Evolutionary conservation across 768 basidiomycete genomes (phyloP), one percentile per base, ranked within the genome.

Genomic region (Solioccasus polychromus): DNA sequence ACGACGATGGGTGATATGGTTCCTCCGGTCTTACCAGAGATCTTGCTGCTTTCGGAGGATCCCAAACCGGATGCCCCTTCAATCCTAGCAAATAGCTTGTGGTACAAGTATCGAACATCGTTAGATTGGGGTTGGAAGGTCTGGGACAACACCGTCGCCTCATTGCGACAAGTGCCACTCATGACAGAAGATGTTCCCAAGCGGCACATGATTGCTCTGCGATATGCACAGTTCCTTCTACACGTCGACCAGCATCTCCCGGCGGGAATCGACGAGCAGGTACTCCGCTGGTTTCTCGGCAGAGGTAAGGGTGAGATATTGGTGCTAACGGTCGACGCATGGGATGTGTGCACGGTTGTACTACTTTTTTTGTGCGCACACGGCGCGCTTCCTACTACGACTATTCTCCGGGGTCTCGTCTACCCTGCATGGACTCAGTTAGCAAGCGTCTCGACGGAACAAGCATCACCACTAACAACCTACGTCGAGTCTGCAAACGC

Each of bases 141-240:
- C 17, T 91, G 88, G 88, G 87, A 90, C 59, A 90, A 87, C 55
- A 80, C 83, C 1, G 73, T 92, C 35, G 79, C 85, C 6, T 83
- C 82, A 41, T 69, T 92, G 35, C 84, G 82, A 34, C 83, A 85
- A 59, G 72, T 87, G 35, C 79, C 83, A 6, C 63, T 66, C 35
- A 77, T 85, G 71, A 73, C 73, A 14, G 54, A 70, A 4, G 80
- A 82, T 45, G 46, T 60, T 7, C 60, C 64, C 42, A 72, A 66
- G 20, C 77, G 78, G 19, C 70, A 73, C 39, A 66, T 69, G 28
- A 79, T 78, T 49, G 82, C 83, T 3, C 54, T 85, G 24, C 76
- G 80, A 39, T 92, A 89, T 57, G 85, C 79, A 5, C 67, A 68
- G 12, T 90, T 92, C 57, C 69, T 92, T 17, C 75, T 79, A 59